Percentiles rank a stretch among this genome's conserved stretches.
Evolutionary conservation across 495 filamentous ascomycete genomes (phyloP).

Genomic region (Penicillium diatomitis): DNA sequence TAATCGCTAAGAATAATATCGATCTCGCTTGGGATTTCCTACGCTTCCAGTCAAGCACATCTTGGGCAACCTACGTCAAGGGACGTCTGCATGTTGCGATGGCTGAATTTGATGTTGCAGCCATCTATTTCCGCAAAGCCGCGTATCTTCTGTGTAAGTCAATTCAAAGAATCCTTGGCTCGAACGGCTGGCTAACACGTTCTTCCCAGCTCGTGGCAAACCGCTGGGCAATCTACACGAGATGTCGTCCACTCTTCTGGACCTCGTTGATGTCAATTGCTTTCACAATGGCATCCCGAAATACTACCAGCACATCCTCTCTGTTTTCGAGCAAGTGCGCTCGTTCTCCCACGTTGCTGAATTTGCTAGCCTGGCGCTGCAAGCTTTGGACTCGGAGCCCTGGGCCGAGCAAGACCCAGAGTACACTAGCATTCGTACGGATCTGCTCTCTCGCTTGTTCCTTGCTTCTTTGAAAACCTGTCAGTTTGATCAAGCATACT

Average conservation of each 20-base stretch:
- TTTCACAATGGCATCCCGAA: conserved; percentile 69
- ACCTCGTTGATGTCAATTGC: conserved; percentile 58
- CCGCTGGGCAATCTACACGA: conserved; percentile 38
- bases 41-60: conserved; percentile 52
- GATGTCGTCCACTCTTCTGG: conserved; percentile 53
- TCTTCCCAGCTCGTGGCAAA: conserved; percentile 30
- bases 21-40: conserved; percentile 70
- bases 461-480: conserved; percentile 65
- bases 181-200: conserved; percentile 3
- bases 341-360: conserved; percentile 72
- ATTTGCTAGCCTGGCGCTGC: conserved; percentile 71
- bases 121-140: conserved; percentile 70
- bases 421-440: conserved; percentile 35
- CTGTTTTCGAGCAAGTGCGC: conserved; percentile 68
- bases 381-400: conserved; percentile 44
- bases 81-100: conserved; percentile 69
- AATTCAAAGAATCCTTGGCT: conserved; percentile 26
- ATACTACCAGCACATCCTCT: conserved; percentile 80
- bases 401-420: conserved; percentile 33
- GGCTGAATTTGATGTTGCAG: conserved; percentile 62
- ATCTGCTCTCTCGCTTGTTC: conserved; percentile 78
- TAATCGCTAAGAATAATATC: conserved; percentile 58
- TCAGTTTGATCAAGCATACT: conserved; percentile 74
- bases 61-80: conserved; percentile 79
- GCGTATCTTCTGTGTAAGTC: conserved; percentile 72